These are phyloP conservation scores for Leccinum arenicola DNA, from an alignment of 768 basidiomycete genomes.

Conservation along the genomic window DNA sequence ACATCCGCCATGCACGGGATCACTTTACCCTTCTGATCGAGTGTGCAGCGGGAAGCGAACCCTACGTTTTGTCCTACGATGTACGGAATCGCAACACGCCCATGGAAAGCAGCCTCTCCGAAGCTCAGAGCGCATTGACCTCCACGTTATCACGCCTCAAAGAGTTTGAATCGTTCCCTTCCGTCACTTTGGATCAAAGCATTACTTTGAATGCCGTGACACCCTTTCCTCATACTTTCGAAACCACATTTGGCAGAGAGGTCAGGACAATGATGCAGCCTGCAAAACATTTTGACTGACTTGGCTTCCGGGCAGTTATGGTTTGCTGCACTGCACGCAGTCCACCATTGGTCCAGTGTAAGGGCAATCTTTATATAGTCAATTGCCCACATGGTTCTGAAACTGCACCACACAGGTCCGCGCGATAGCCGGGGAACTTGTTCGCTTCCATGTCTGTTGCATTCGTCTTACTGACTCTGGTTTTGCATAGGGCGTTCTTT, in stretches of 20 bases:
- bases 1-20: slow-evolving; percentile 81
- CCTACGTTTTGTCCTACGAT: slow-evolving; percentile 71
- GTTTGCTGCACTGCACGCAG: slow-evolving; percentile 83
- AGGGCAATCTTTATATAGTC: slow-evolving; percentile 16
- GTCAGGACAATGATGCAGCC: slow-evolving; percentile 34
- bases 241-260: slow-evolving; percentile 83
- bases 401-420: slow-evolving; percentile 57
- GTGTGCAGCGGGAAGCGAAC: slow-evolving; percentile 43
- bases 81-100: slow-evolving; percentile 73
- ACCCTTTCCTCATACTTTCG: slow-evolving; percentile 69
- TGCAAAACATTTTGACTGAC: not conserved
- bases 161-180: slow-evolving; percentile 41
- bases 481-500: slow-evolving; percentile 51
- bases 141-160: slow-evolving; percentile 57
- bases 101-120: slow-evolving; percentile 68
- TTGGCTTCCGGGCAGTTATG: slow-evolving; percentile 52
- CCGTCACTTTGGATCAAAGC: slow-evolving; percentile 48
- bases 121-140: slow-evolving; percentile 55
- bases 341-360: slow-evolving; percentile 92
- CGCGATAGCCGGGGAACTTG: slow-evolving; percentile 80
- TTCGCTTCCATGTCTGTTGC: slow-evolving; percentile 34
- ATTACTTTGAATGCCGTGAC: slow-evolving; percentile 79
- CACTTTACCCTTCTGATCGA: slow-evolving; percentile 72
- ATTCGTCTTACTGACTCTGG: slow-evolving; percentile 9
- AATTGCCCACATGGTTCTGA: slow-evolving; percentile 8